Percentiles rank a stretch among this genome's conserved stretches.
Conservation (phyloP, 257 asterid species). For the Penstemon davidsonii region DNA sequence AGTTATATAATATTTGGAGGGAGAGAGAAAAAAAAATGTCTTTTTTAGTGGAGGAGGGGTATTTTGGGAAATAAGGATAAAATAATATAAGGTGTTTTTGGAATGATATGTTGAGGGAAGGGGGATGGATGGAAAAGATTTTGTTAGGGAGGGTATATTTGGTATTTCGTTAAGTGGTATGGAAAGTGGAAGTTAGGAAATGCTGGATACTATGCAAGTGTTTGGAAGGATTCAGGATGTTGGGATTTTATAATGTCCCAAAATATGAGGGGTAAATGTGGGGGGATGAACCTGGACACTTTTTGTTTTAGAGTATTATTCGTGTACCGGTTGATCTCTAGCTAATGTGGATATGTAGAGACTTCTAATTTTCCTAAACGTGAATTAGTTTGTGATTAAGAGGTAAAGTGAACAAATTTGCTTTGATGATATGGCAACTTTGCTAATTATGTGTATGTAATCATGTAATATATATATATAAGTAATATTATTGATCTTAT, state of each 20-base stretch:
- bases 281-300: constrained; percentile 70
- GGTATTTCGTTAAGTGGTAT: background rate
- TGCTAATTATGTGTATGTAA: no score
- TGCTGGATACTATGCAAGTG: constrained; percentile 5
- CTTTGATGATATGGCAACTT: background rate
- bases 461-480: no score
- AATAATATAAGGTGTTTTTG: constrained; percentile 22
- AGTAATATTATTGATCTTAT: no score
- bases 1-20: constrained; percentile 27
- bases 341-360: constrained; percentile 15
- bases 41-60: constrained; percentile 12
- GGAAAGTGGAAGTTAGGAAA: background rate
- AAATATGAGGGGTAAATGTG: background rate
- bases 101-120: background rate
- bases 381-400: background rate
- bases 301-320: constrained; percentile 7
- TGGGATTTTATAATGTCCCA: constrained; percentile 26
- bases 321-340: constrained; percentile 24
- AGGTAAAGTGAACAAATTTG: background rate
- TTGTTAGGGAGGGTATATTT: background rate
- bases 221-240: constrained; percentile 26
- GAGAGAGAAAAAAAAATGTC: constrained; percentile 21
- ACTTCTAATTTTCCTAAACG: background rate
- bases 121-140: background rate
- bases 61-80: background rate